phyloP scores from a whole-genome alignment of 306 rosid species.

The Quercus ilex region DNA sequence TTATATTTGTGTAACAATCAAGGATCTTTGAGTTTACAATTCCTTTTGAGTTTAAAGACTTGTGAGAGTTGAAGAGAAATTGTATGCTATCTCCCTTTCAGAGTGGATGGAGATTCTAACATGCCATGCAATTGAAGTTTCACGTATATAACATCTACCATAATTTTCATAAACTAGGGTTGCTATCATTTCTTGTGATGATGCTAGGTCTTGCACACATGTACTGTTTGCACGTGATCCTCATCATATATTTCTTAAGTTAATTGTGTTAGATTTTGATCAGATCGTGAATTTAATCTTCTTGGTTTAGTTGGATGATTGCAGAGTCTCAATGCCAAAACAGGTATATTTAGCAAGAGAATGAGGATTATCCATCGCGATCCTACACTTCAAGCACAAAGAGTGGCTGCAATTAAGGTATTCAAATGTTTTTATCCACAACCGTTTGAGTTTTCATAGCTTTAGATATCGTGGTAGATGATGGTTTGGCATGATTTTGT shows the following conservation, averaged over 20 bases:
- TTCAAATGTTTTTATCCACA: conserved; percentile 21
- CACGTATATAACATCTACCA: neutral
- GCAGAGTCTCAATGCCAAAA: conserved; percentile 98
- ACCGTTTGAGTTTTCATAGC: neutral
- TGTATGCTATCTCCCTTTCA: neutral
- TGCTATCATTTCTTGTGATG: neutral
- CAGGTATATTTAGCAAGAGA: conserved; percentile 93
- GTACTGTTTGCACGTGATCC: conserved; percentile 2
- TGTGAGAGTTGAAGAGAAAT: neutral
- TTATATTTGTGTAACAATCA: neutral
- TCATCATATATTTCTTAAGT: neutral
- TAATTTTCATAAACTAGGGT: neutral
- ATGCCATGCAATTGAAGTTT: neutral
- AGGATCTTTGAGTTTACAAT: neutral
- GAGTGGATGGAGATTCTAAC: neutral
- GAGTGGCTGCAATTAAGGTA: conserved; percentile 97
- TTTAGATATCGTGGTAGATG: neutral
- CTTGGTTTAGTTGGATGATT: conserved; percentile 76
- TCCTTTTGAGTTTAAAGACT: neutral
- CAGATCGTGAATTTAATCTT: conserved; percentile 51
- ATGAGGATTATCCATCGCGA: conserved; percentile 94
- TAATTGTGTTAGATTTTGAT: neutral
- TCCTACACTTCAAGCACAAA: conserved; percentile 83
- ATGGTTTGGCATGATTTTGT: neutral
- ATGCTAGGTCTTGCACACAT: conserved; percentile 1